Base-by-base conservation (phyloP, 306 rosid genomes). In the Canavalia ensiformis region DNA sequence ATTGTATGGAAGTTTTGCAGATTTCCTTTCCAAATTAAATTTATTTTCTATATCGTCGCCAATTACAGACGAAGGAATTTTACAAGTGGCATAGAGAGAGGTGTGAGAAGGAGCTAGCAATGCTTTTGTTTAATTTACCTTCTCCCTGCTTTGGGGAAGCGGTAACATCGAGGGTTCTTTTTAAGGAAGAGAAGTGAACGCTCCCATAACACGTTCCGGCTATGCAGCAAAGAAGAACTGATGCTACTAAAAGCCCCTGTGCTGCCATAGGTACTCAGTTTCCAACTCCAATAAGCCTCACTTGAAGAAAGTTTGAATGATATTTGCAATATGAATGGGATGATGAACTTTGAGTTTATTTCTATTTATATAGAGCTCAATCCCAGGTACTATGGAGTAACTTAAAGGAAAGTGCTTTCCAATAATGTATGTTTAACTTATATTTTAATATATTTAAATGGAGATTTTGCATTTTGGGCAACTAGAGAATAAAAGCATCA, bases 81-180 rank as follows among this genome's bases (percentile, higher is more conserved):
- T 49, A 10, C 3, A 34, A 25, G 13, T 18, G 6, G n/a, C n/a
- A 13, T 7, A 44, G n/a, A 67, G 18, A 7, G 11, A 42, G 34
- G 8, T 4, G 25, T 30, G n/a, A 68, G 35, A 42, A 25, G 35
- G 52, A 13, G 55, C 39, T 12, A 44, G 44, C 0, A 7, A 7
- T 44, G 34, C 45, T 30, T 4, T 1, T 2, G 74, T 4, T 1
- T 2, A 71, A 18, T 57, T 67, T 74, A 91, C 94, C 92, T 76
- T 85, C 86, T 45, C 86, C 90, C 4, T 55, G 42, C 56, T 57
- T 84, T 29, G 84, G 81, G 2, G 94, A 85, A 75, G 92, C 89
- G 25, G 91, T 84, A 75, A 92, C 87, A 18, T n/a, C 50, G 11
- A 92, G 83, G 73, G 76, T 69, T 44, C 66, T 74, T 64, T 78